These are phyloP conservation scores for Sarocladium kiliense DNA, from an alignment of 2,329 filamentous ascomycete genomes.

Conservation along the genomic window DNA sequence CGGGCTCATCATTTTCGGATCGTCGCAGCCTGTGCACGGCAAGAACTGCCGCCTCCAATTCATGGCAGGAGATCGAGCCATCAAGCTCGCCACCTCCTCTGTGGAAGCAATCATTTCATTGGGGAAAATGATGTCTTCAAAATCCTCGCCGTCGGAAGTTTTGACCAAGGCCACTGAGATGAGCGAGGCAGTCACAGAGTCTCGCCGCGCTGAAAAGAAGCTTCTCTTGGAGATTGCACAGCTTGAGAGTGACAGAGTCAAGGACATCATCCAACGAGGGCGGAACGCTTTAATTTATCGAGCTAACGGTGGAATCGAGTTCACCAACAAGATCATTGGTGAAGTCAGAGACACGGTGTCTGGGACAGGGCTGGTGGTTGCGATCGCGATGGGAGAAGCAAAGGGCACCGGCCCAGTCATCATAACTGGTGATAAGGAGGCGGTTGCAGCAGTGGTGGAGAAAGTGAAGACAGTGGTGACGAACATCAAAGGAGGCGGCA, in stretches of 20 bases:
- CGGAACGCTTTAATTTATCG: conserved; percentile 21
- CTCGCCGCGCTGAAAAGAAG: conserved; percentile 21
- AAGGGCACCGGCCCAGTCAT: conserved; percentile 19
- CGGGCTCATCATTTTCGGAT: conserved; percentile 21
- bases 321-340: conserved; percentile 22
- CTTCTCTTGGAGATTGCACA: conserved; percentile 22
- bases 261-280: conserved; percentile 11
- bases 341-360: conserved; percentile 17
- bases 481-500: conserved; percentile 23
- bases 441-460: conserved; percentile 14
- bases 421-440: conserved; percentile 17
- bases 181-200: conserved; percentile 14
- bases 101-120: conserved; percentile 18
- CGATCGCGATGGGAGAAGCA: conserved; percentile 21
- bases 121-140: conserved; percentile 21
- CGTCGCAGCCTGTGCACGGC: conserved; percentile 22
- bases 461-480: conserved; percentile 16
- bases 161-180: conserved; percentile 13
- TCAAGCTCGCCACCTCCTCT: conserved; percentile 17
- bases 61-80: conserved; percentile 21
- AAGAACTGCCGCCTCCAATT: conserved; percentile 27
- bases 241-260: conserved; percentile 21
- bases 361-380: conserved; percentile 14
- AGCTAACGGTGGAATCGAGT: conserved; percentile 20
- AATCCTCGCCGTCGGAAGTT: conserved; percentile 17